Percentiles rank a stretch among this genome's conserved stretches.
These are phyloP conservation scores for Trichoderma polysporum DNA, from an alignment of 2,329 filamentous ascomycete genomes.

Conservation along the genomic window DNA sequence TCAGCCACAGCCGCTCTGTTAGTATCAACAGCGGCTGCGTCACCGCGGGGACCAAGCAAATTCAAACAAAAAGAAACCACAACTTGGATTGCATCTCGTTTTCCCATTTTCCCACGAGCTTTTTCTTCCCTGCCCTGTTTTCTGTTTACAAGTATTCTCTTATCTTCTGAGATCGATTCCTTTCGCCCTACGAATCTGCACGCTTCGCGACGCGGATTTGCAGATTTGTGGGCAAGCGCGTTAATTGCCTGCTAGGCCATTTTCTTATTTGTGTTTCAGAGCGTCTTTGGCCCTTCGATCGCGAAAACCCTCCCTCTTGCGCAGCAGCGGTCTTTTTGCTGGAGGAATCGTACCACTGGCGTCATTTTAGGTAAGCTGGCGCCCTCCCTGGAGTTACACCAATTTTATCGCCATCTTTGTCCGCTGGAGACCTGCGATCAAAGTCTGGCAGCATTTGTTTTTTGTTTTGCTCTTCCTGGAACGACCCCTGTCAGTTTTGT, in stretches of 20 bases:
- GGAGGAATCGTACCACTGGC: background rate
- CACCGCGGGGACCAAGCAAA: constrained; percentile 20
- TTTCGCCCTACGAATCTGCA: background rate
- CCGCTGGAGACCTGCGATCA: background rate
- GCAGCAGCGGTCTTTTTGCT: background rate
- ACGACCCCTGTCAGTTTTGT: background rate
- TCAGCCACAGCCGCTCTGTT: constrained; percentile 13
- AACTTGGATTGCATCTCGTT: background rate
- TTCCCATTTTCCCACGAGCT: background rate
- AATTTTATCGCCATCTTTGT: background rate
- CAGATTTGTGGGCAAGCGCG: background rate
- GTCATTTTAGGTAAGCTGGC: constrained; percentile 7
- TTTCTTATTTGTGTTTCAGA: background rate
- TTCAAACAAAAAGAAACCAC: background rate
- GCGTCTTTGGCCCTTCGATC: background rate
- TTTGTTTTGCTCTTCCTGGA: background rate
- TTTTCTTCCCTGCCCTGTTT: background rate
- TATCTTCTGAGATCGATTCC: background rate
- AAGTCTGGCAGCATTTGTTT: background rate
- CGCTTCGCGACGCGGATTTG: background rate
- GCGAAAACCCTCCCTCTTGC: background rate
- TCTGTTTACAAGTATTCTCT: background rate
- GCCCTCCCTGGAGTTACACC: background rate
- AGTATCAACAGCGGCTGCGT: constrained; percentile 15
- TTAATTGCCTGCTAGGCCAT: background rate